Evolutionary conservation across 2,329 filamentous ascomycete species (phyloP), one percentile per base, ranked within the genome.

Genomic region (Trichoderma sp.): DNA sequence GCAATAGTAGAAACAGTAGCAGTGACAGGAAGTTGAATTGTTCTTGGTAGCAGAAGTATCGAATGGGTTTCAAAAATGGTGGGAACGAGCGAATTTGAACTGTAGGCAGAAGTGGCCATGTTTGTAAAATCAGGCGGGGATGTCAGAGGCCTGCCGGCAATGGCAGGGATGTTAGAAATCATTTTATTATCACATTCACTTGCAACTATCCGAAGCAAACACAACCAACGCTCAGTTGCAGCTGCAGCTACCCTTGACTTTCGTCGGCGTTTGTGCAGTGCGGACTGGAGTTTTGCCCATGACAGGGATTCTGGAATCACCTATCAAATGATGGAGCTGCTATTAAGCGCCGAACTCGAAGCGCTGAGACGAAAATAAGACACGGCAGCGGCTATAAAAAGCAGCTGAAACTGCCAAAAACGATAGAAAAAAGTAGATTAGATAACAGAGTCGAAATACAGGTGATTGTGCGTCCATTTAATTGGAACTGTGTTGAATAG

Each of bases 321-420:
- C 39, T 43, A 43, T 43, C 15, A 51, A 51, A 21, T 12, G 43
- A 51, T 21, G 43, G 43, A 21, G 43, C 18, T 21, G 43, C 43
- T 21, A 18, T 21, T 67, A 67, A 67, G 47, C 64, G 64, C 64
- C 64, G 30, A 43, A 67, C 47, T 6, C 32, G 21, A 67, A 67
- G 64, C 64, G 64, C 64, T 51, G 51, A 18, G 47, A 26, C 15
- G 47, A 36, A 56, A 56, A 36, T 28, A 15, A 39, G n/a, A 39
- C 5, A 30, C 21, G 6, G 47, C 32, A 51, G 51, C 51, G 30
- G 47, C 15, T 21, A 36, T 57, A 4, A n/a, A 43, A n/a, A 43
- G 39, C 39, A n/a, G 39, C 0, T 9, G 39, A 43, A 9, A n/a
- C 39, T 43, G 36, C 3, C 18, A 8, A n/a, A 43, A 2, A 18